Evolutionary conservation across 179 eudicot genomes (phyloP).

Genomic region (Silene coronaria): DNA sequence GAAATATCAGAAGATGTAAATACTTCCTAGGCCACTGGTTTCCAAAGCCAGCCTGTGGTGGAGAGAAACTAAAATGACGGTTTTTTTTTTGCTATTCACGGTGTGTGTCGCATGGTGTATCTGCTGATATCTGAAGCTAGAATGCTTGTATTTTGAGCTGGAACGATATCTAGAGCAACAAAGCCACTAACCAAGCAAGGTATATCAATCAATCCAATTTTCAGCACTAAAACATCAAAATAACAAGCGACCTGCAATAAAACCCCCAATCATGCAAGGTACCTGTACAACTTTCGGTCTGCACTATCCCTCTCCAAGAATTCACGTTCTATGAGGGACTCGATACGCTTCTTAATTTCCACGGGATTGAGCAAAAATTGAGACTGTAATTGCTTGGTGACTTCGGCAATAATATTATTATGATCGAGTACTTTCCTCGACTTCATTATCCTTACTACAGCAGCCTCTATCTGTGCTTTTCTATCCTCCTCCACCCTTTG

Average conservation of each 20-base stretch:
- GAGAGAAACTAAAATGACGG: too few relatives aligned
- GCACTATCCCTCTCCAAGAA: slow-evolving; percentile 65
- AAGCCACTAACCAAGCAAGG: slow-evolving; percentile 14
- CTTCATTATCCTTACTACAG: slow-evolving; percentile 75
- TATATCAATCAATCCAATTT: slow-evolving; percentile 26
- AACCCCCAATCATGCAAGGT: slow-evolving; percentile 28
- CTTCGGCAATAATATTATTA: slow-evolving; percentile 65
- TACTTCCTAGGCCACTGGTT: too few relatives aligned
- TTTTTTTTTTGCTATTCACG: too few relatives aligned
- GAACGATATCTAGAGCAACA: slow-evolving; percentile 20
- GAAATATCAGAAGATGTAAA: too few relatives aligned
- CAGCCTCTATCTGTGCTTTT: slow-evolving; percentile 79
- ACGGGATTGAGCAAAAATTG: slow-evolving; percentile 65
- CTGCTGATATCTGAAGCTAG: too few relatives aligned
- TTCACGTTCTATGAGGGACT: slow-evolving; percentile 70
- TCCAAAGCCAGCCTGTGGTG: too few relatives aligned
- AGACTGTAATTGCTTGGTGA: slow-evolving; percentile 69
- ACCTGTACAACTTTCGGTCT: slow-evolving; percentile 55
- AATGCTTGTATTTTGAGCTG: slow-evolving; percentile 10
- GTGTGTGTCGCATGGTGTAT: too few relatives aligned
- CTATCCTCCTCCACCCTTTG: slow-evolving; percentile 74
- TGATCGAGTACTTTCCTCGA: slow-evolving; percentile 65
- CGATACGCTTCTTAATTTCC: slow-evolving; percentile 73
- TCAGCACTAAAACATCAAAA: slow-evolving; percentile 22
- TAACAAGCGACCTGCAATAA: slow-evolving; percentile 15